A percentile compares a stretch with the other conserved stretches of the same genome.
These are phyloP conservation scores for Rhododendron simsii DNA, from an alignment of 148 eudicot species.

Conservation along the genomic window DNA sequence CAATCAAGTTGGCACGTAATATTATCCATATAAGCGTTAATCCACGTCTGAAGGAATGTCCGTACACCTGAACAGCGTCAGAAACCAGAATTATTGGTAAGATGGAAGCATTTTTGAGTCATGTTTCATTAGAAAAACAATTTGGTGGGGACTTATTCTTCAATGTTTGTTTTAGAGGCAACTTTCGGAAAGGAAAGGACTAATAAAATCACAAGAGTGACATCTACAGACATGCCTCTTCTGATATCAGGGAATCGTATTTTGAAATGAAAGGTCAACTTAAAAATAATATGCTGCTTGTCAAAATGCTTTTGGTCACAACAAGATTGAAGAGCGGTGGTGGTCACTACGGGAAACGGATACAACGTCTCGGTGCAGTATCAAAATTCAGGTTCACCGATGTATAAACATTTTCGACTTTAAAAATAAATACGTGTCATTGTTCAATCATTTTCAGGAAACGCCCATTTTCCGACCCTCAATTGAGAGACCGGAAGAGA, in stretches of 20 bases:
- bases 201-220: background rate
- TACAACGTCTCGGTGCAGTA: background rate
- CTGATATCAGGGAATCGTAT: background rate
- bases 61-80: constrained; percentile 3
- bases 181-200: constrained; percentile 12
- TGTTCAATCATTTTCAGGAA: background rate
- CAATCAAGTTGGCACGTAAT: constrained; percentile 25
- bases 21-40: background rate
- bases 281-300: background rate
- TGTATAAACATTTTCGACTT: background rate
- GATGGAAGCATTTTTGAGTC: background rate
- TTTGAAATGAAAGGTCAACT: constrained; percentile 7
- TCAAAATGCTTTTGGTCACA: background rate
- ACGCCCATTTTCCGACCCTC: background rate
- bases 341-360: background rate
- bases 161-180: background rate
- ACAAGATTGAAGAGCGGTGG: background rate
- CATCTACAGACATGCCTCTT: background rate
- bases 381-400: background rate
- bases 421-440: background rate
- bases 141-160: constrained; percentile 15
- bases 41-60: background rate
- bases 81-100: background rate
- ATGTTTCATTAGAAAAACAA: background rate
- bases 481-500: background rate